Percentiles rank a stretch among this genome's conserved stretches.
Conservation (phyloP, 805 yeast genomes). For the Lipomyces sp. region DNA sequence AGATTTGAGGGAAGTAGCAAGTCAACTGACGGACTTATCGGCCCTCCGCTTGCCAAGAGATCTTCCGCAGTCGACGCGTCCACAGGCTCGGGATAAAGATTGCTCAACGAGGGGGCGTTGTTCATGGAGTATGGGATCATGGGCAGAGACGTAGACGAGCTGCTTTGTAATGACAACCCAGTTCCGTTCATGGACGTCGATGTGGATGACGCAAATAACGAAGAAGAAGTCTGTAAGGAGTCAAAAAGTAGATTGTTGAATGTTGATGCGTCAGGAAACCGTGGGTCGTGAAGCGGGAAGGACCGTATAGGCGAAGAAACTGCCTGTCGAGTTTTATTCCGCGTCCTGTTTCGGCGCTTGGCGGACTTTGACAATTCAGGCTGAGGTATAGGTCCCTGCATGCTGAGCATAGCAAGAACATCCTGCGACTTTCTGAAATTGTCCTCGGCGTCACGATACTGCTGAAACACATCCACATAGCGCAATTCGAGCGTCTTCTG, state of each 20-base stretch:
- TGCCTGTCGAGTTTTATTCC: conserved; percentile 16
- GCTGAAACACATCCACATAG: conserved; percentile 38
- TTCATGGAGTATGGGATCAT: conserved; percentile 10
- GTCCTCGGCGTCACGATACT: conserved; percentile 35
- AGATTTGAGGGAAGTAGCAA: conserved; percentile 41
- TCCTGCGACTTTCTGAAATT: conserved; percentile 20
- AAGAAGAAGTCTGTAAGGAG: background rate
- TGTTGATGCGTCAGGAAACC: conserved; percentile 30
- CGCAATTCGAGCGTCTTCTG: conserved; percentile 39
- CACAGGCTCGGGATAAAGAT: conserved; percentile 7
- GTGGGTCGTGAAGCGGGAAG: conserved; percentile 29
- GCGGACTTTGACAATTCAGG: conserved; percentile 18
- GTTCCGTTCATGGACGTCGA: background rate
- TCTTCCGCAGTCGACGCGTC: conserved; percentile 21
- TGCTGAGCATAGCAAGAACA: conserved; percentile 4
- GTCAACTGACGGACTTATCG: conserved; percentile 39
- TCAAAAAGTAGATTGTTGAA: conserved; percentile 23
- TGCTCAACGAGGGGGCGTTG: conserved; percentile 2
- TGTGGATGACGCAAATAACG: background rate
- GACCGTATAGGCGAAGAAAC: conserved; percentile 28
- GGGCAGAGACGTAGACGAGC: conserved; percentile 10
- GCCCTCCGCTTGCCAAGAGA: conserved; percentile 30
- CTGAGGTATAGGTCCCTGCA: conserved; percentile 27
- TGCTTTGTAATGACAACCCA: background rate
- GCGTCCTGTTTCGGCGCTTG: conserved; percentile 19